phyloP scores from a whole-genome alignment of 2,329 filamentous ascomycete genomes.

The Aspergillus eucalypticola region DNA sequence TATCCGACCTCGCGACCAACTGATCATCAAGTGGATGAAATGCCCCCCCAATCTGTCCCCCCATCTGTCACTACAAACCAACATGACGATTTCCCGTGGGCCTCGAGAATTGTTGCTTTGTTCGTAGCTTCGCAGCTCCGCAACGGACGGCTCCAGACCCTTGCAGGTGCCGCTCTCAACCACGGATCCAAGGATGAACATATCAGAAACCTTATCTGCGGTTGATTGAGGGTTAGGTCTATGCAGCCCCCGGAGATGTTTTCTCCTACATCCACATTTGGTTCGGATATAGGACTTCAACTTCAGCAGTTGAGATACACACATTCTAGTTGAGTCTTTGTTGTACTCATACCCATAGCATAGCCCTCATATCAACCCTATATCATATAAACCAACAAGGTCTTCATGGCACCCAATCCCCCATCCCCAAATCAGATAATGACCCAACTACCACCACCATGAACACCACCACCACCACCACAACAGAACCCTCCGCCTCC shows the following conservation, averaged over 20 bases:
- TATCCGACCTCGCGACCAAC: too few relatives aligned
- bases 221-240: too few relatives aligned
- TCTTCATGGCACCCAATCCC: too few relatives aligned
- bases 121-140: neutral
- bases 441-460: neutral
- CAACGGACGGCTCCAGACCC: slow-evolving; percentile 3
- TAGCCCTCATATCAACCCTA: too few relatives aligned
- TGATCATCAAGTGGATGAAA: too few relatives aligned
- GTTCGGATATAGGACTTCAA: too few relatives aligned
- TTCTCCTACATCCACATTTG: too few relatives aligned
- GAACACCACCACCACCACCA: neutral
- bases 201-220: neutral
- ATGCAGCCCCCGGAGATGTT: too few relatives aligned
- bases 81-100: neutral
- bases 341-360: too few relatives aligned
- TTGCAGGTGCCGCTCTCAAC: neutral
- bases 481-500: neutral
- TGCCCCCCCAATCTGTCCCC: neutral
- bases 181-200: neutral
- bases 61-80: neutral
- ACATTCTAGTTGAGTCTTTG: too few relatives aligned
- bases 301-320: too few relatives aligned
- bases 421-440: neutral
- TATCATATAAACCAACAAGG: too few relatives aligned
- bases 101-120: neutral